phyloP scores from a whole-genome alignment of 2,329 filamentous ascomycete genomes.

The Elsinoe fawcettii region DNA sequence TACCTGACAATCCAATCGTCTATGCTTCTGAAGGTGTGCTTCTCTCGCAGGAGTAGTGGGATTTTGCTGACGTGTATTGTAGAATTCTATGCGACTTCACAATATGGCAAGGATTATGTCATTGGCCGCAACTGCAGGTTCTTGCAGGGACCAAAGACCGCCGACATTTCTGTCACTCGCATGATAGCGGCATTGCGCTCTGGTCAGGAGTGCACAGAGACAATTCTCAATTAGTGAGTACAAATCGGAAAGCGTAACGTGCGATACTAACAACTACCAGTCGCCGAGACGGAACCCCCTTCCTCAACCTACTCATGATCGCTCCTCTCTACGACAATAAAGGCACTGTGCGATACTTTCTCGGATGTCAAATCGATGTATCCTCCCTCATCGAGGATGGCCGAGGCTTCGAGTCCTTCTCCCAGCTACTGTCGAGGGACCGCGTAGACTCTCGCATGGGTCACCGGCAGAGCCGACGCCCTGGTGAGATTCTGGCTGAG shows the following conservation, averaged over 20 bases:
- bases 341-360: slow-evolving; percentile 33
- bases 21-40: slow-evolving; percentile 35
- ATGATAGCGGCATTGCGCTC: slow-evolving; percentile 30
- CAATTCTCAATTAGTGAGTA: slow-evolving; percentile 35
- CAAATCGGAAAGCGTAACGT: neutral
- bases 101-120: slow-evolving; percentile 37
- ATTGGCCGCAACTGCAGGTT: slow-evolving; percentile 33
- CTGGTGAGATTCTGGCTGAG: slow-evolving; percentile 24
- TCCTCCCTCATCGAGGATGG: slow-evolving; percentile 32
- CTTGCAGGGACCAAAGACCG: slow-evolving; percentile 16
- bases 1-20: slow-evolving; percentile 39
- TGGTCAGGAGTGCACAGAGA: slow-evolving; percentile 38
- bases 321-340: slow-evolving; percentile 37
- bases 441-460: slow-evolving; percentile 24
- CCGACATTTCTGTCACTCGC: slow-evolving; percentile 27
- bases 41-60: neutral
- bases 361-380: slow-evolving; percentile 36
- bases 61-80: neutral
- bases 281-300: slow-evolving; percentile 33
- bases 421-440: slow-evolving; percentile 28
- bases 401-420: slow-evolving; percentile 31
- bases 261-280: slow-evolving; percentile 2
- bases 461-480: slow-evolving; percentile 19
- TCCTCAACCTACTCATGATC: slow-evolving; percentile 36
- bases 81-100: slow-evolving; percentile 39